phyloP scores from a whole-genome alignment of 495 filamentous ascomycete species.

The Aspergillus bertholletiae region DNA sequence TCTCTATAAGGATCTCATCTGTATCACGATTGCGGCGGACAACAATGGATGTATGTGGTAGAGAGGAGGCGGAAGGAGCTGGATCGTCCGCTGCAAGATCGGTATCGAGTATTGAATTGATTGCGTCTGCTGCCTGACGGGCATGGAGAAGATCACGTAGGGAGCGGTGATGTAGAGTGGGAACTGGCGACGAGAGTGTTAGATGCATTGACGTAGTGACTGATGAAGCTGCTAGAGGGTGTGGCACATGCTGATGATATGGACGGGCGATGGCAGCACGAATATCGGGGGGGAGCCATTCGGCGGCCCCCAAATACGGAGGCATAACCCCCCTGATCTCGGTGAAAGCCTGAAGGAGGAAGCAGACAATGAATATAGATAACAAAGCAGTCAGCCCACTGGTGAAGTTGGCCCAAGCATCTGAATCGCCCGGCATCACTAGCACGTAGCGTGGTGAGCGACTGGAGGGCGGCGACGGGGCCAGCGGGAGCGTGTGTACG shows the following conservation, averaged over 20 bases:
- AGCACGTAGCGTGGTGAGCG: slow-evolving; percentile 66
- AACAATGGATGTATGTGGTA: neutral
- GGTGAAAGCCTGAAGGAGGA: slow-evolving; percentile 62
- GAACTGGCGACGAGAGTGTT: neutral
- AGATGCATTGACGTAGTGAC: neutral
- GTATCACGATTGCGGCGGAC: slow-evolving; percentile 5
- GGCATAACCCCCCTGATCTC: slow-evolving; percentile 61
- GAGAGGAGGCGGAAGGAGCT: neutral
- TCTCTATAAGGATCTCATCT: slow-evolving; percentile 6
- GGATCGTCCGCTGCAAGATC: neutral
- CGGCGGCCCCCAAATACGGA: slow-evolving; percentile 53
- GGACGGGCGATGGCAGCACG: slow-evolving; percentile 21
- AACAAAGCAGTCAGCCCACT: slow-evolving; percentile 48
- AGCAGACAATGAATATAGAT: slow-evolving; percentile 50
- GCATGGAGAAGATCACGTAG: slow-evolving; percentile 14
- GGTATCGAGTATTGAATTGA: slow-evolving; percentile 1
- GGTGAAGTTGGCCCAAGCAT: slow-evolving; percentile 42
- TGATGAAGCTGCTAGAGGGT: neutral
- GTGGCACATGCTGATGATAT: slow-evolving; percentile 3
- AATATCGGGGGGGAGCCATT: slow-evolving; percentile 39
- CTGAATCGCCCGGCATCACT: slow-evolving; percentile 48
- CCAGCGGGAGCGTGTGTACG: slow-evolving; percentile 79
- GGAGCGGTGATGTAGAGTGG: neutral
- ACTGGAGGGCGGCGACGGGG: slow-evolving; percentile 45
- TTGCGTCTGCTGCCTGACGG: slow-evolving; percentile 4